Base-by-base conservation (phyloP, 306 rosid genomes). In the Trichosanthes truncata region DNA sequence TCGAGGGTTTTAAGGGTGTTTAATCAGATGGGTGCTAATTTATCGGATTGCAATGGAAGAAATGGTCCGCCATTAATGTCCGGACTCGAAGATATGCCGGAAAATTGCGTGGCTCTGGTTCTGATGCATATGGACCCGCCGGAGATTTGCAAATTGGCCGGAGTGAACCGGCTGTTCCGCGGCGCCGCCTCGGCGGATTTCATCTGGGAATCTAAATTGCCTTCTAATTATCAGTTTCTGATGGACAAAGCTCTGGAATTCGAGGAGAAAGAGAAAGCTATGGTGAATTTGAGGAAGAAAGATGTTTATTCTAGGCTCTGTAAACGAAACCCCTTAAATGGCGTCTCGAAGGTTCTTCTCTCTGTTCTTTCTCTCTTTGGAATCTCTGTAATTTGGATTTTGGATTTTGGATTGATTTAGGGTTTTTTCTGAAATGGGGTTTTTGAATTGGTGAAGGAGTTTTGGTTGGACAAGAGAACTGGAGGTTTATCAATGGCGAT, bases 181-280 rank as follows among this genome's bases (percentile, higher is more conserved):
- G 85, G 78, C n/a, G 98, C 98, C 80, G 91, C 97, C 2, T 80
- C 78, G 41, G 97, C 97, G 3, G 95, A 94, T 85, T 94, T 92
- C 80, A 74, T 92, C 5, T 94, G 98, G 98, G 98, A 91, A 67
- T 81, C 92, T 0, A 94, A 94, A 80, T 78, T 94, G 84, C 97
- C 98, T 29, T 81, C 85, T 78, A 94, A 88, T 80, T 89, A 91
- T 79, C 80, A 78, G 86, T 92, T 85, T 80, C 78, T 94, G 7
- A 25, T 87, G 35, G 88, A 87, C 33, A 84, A 81, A 73, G 92
- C 89, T 73, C 66, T 89, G 43, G 83, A 85, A 74, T 1, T 66
- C 18, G 87, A 85, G 56, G 40, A 26, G 67, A 80, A 65, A 38
- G 33, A 25, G 56, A 81, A 60, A 33, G 31, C 75, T 79, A 33